phyloP scores from a whole-genome alignment of 441 rosid genomes.

The Arabidopsis lyrata region DNA sequence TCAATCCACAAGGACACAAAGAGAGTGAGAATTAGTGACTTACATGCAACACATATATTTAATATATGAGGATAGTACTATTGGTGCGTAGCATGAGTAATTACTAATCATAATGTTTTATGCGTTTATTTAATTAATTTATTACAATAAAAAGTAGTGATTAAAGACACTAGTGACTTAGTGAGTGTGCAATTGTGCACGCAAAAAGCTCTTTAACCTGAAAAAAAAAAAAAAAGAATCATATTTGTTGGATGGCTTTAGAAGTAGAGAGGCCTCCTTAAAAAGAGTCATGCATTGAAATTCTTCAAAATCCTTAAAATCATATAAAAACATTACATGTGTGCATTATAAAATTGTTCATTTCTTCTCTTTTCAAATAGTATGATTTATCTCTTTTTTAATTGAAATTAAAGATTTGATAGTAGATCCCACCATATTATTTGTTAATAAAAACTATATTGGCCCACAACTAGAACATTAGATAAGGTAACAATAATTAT shows the following conservation, averaged over 20 bases:
- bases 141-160: slow-evolving; percentile 19
- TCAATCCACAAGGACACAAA: slow-evolving; percentile 40
- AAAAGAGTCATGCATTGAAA: slow-evolving; percentile 34
- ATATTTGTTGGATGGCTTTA: slow-evolving; percentile 39
- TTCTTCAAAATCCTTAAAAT: slow-evolving; percentile 16
- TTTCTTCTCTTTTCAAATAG: slow-evolving; percentile 9
- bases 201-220: slow-evolving; percentile 40
- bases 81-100: slow-evolving; percentile 34
- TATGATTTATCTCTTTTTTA: slow-evolving; percentile 11
- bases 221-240: slow-evolving; percentile 11
- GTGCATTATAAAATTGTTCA: slow-evolving; percentile 29
- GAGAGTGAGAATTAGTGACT: slow-evolving; percentile 21
- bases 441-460: slow-evolving; percentile 29
- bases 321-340: slow-evolving; percentile 32
- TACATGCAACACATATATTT: slow-evolving; percentile 31
- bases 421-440: slow-evolving; percentile 30
- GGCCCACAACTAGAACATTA: slow-evolving; percentile 34
- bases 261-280: slow-evolving; percentile 43
- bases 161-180: slow-evolving; percentile 31
- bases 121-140: slow-evolving; percentile 17
- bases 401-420: slow-evolving; percentile 9
- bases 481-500: not conserved
- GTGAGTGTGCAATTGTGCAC: slow-evolving; percentile 35
- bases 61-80: not conserved
- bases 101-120: slow-evolving; percentile 37